Conservation (phyloP, 2,329 filamentous ascomycete species). For the Fusarium sp. region DNA sequence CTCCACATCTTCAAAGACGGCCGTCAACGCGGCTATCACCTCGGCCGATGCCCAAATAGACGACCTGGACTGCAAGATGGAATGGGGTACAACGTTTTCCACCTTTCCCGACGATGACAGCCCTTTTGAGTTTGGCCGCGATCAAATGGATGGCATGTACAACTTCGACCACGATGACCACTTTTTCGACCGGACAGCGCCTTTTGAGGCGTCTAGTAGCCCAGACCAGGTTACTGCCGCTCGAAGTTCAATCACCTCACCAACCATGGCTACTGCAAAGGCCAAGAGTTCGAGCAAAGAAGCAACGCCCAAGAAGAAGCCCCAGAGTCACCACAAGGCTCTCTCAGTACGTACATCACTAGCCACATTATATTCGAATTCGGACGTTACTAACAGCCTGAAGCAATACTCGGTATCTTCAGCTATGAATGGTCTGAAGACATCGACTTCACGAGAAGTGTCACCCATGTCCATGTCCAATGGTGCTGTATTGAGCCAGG, state of each 20-base stretch:
- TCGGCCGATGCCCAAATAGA: slow-evolving; percentile 55
- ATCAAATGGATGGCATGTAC: slow-evolving; percentile 45
- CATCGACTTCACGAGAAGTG: slow-evolving; percentile 59
- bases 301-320: slow-evolving; percentile 39
- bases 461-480: slow-evolving; percentile 59
- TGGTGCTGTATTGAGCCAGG: slow-evolving; percentile 58
- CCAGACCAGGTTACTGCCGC: slow-evolving; percentile 52
- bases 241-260: slow-evolving; percentile 52
- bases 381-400: slow-evolving; percentile 35
- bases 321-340: slow-evolving; percentile 42
- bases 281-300: slow-evolving; percentile 45
- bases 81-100: slow-evolving; percentile 53
- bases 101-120: slow-evolving; percentile 52
- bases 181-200: slow-evolving; percentile 60
- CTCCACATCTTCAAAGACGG: slow-evolving; percentile 56
- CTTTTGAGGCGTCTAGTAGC: slow-evolving; percentile 66
- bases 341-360: slow-evolving; percentile 51
- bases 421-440: slow-evolving; percentile 59
- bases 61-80: slow-evolving; percentile 52
- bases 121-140: slow-evolving; percentile 48
- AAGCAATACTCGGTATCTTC: slow-evolving; percentile 62
- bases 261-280: slow-evolving; percentile 53
- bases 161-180: slow-evolving; percentile 52
- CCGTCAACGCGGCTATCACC: slow-evolving; percentile 50
- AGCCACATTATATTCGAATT: not conserved